phyloP scores from a whole-genome alignment of 164 flowering plant genomes.

The Magnolia officinalis region DNA sequence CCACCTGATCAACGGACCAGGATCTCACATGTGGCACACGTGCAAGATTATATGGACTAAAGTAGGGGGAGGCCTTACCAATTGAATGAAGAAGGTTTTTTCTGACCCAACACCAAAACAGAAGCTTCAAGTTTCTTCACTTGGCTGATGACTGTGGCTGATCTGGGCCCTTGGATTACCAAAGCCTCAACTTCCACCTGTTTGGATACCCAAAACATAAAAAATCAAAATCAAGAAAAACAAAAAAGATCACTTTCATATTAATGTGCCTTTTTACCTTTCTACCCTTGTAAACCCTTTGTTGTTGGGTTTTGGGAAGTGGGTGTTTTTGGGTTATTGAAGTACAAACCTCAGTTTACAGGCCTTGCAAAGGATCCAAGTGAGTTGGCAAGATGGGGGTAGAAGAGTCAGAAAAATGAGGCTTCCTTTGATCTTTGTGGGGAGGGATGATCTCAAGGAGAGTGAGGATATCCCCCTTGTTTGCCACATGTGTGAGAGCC shows the following conservation, averaged over 20 bases:
- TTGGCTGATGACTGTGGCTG: constrained; percentile 74
- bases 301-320: neutral
- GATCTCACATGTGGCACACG: neutral
- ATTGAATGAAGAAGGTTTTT: constrained; percentile 54
- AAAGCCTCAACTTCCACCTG: constrained; percentile 90
- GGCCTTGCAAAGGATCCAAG: constrained; percentile 90
- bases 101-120: constrained; percentile 77
- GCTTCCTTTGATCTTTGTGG: constrained; percentile 13
- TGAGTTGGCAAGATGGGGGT: constrained; percentile 46
- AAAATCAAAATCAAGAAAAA: neutral
- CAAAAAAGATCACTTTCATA: neutral
- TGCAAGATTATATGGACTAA: neutral
- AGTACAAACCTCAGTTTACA: constrained; percentile 60
- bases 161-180: constrained; percentile 78
- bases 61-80: constrained; percentile 35
- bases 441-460: constrained; percentile 65
- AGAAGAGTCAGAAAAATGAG: constrained; percentile 19
- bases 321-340: no score
- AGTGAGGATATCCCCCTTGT: constrained; percentile 79
- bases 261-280: neutral
- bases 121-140: constrained; percentile 92
- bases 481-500: constrained; percentile 84
- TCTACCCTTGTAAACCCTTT: neutral
- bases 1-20: neutral
- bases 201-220: neutral